Conservation (phyloP, 2,329 filamentous ascomycete species). For the Lanzia echinophila region DNA sequence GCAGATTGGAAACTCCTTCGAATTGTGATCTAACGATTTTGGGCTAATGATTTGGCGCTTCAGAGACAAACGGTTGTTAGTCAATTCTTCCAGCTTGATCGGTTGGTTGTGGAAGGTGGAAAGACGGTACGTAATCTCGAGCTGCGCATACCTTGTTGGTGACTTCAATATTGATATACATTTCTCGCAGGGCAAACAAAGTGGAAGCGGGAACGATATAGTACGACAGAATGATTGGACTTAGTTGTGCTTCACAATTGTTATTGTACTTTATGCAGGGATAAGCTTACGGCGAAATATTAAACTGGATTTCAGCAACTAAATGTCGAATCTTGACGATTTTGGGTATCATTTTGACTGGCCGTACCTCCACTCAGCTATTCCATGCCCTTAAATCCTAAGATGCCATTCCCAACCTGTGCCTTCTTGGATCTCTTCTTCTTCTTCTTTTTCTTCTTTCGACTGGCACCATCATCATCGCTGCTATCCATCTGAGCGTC, state of each 20-base stretch:
- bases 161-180: conserved; percentile 10
- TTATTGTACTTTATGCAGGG: too few species aligned
- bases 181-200: conserved; percentile 58
- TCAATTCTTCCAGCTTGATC: conserved; percentile 89
- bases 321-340: too few species aligned
- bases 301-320: too few species aligned
- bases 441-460: conserved; percentile 27
- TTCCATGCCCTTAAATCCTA: conserved; percentile 29
- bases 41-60: conserved; percentile 14
- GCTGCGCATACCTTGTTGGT: not conserved
- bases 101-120: conserved; percentile 84
- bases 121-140: conserved; percentile 53
- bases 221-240: conserved; percentile 75
- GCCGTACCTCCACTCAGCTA: conserved; percentile 4
- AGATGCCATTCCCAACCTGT: conserved; percentile 28
- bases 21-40: not conserved
- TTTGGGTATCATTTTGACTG: conserved; percentile 1
- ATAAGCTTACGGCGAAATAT: too few species aligned
- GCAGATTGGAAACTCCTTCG: not conserved
- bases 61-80: conserved; percentile 94
- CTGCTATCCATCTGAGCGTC: conserved; percentile 43
- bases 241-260: too few species aligned
- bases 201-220: conserved; percentile 57
- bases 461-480: conserved; percentile 22
- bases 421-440: conserved; percentile 29